Evolutionary conservation across 495 filamentous ascomycete species (phyloP).

Genomic region (Neurospora tetrasperma): DNA sequence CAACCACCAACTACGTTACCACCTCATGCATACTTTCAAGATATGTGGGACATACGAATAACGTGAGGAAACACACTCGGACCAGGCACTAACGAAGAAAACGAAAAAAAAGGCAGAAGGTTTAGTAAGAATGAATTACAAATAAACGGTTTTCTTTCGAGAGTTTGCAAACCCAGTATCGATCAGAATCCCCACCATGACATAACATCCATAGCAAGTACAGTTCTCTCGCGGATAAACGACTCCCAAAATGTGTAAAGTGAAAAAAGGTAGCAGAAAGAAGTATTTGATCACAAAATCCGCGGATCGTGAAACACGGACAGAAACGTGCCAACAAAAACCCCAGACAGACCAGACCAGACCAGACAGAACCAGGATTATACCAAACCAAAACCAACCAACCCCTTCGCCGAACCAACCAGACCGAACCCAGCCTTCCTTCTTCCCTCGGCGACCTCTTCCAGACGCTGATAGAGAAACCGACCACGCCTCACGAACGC

Average conservation of each 20-base stretch:
- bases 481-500: neutral
- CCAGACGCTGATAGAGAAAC: neutral
- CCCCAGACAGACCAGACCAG: neutral
- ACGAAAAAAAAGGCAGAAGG: neutral
- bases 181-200: neutral
- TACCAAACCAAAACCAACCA: neutral
- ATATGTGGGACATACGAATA: neutral
- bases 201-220: neutral
- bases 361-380: neutral
- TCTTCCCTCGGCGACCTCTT: neutral
- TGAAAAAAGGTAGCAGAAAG: neutral
- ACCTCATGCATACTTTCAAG: too few relatives aligned
- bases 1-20: neutral
- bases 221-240: neutral
- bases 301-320: neutral
- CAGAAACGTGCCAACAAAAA: neutral
- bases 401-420: neutral
- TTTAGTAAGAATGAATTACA: conserved; percentile 1
- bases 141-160: neutral
- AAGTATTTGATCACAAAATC: neutral
- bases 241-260: neutral
- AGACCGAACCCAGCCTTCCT: neutral
- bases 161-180: neutral
- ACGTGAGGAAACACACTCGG: neutral
- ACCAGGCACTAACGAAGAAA: neutral